Conservation (phyloP, 2,329 filamentous ascomycete species). For the Exophiala sideris region DNA sequence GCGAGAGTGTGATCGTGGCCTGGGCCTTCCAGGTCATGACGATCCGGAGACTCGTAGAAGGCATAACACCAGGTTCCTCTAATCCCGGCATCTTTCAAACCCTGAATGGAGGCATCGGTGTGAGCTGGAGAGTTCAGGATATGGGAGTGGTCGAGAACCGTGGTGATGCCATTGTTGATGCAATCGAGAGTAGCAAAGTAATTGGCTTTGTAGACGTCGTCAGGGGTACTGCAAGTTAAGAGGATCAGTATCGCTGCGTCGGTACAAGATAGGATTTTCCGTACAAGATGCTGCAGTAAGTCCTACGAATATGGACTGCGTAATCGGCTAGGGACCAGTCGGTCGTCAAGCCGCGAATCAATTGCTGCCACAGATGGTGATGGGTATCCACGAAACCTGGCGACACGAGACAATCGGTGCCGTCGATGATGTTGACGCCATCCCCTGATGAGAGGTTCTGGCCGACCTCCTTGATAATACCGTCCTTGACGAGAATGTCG, state of each 20-base stretch:
- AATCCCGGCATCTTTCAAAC: slow-evolving; percentile 30
- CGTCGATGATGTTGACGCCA: slow-evolving; percentile 38
- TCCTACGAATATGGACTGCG: neutral
- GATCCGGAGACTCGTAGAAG: neutral
- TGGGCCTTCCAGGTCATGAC: too few species aligned
- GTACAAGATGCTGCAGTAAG: too few species aligned
- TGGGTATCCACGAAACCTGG: slow-evolving; percentile 38
- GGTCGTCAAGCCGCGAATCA: slow-evolving; percentile 38
- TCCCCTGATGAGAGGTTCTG: slow-evolving; percentile 7
- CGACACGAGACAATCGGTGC: slow-evolving; percentile 34
- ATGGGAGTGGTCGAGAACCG: slow-evolving; percentile 34
- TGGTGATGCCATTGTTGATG: slow-evolving; percentile 18
- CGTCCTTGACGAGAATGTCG: slow-evolving; percentile 27
- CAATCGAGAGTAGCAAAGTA: slow-evolving; percentile 13
- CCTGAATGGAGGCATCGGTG: slow-evolving; percentile 29
- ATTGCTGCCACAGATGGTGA: slow-evolving; percentile 47
- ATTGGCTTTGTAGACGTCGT: slow-evolving; percentile 39
- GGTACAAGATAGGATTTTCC: slow-evolving; percentile 6
- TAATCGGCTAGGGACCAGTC: slow-evolving; percentile 45
- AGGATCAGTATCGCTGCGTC: slow-evolving; percentile 5
- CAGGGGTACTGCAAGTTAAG: slow-evolving; percentile 30
- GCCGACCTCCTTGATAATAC: slow-evolving; percentile 26
- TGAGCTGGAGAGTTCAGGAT: slow-evolving; percentile 30
- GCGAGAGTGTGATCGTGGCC: too few species aligned
- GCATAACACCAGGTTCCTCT: slow-evolving; percentile 31